A percentile compares a stretch with the other conserved stretches of the same genome.
These are phyloP conservation scores for Coleophoma crateriformis DNA, from an alignment of 2,329 filamentous ascomycete genomes.

Conservation along the genomic window DNA sequence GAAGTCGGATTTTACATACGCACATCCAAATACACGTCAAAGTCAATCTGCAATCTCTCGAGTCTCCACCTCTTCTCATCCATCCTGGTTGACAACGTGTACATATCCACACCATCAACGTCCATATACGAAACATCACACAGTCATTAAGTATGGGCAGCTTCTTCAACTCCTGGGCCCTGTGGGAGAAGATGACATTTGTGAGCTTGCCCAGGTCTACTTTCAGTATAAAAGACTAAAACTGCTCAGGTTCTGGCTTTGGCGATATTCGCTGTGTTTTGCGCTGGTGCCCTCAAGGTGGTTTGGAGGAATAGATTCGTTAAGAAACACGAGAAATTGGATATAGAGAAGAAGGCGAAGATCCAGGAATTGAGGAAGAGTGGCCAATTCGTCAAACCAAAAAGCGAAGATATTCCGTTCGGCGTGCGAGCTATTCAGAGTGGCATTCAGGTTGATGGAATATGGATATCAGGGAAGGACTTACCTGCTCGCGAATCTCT, in stretches of 20 bases:
- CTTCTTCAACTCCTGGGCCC: conserved; percentile 66
- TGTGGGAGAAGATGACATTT: conserved; percentile 90
- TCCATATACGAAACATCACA: too few species aligned
- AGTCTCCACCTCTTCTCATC: too few species aligned
- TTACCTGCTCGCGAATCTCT: conserved; percentile 18
- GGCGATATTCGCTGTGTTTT: conserved; percentile 65
- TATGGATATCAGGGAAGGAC: conserved; percentile 52
- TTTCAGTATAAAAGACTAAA: too few species aligned
- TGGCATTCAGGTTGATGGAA: conserved; percentile 78
- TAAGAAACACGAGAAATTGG: conserved; percentile 55
- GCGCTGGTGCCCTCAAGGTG: conserved; percentile 63
- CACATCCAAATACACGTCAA: too few species aligned
- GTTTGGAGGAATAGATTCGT: conserved; percentile 51
- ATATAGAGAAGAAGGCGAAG: conserved; percentile 57
- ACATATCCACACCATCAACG: too few species aligned
- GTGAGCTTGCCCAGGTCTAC: conserved; percentile 45
- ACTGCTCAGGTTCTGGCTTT: conserved; percentile 60
- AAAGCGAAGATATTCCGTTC: conserved; percentile 67
- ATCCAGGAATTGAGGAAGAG: conserved; percentile 48
- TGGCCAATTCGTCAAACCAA: conserved; percentile 30
- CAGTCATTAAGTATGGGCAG: conserved; percentile 8
- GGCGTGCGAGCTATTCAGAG: conserved; percentile 80
- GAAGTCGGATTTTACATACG: too few species aligned
- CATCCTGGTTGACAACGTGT: too few species aligned
- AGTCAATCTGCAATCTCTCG: too few species aligned